Evolutionary conservation across 371 early-diverging fungal genomes (phyloP), one percentile per base, ranked within the genome.

Genomic region (Globomyces sp.): DNA sequence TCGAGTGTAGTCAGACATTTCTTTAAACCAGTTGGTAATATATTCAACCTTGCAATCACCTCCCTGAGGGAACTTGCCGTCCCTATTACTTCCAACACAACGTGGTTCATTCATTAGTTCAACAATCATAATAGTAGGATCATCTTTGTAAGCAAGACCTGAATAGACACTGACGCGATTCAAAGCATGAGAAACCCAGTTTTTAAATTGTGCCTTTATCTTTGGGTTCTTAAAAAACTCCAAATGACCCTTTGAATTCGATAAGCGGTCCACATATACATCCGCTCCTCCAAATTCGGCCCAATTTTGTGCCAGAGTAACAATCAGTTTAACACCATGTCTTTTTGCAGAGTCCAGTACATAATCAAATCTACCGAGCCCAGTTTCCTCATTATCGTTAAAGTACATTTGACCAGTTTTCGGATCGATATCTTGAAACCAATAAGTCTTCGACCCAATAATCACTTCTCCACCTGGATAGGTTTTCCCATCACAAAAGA

Each of bases 291-390:
- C 71, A 55, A 59, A 69, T 11, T 63, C 72, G 13, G 37, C 39
- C 74, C 74, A 74, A 65, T 74, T 74, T 36, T 73, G 66, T 4
- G 64, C 52, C 37, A 74, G 40, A 4, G 75, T 47, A 45, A 74
- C 41, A 39, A 74, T 53, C n/a, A 74, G 57, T 55, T 67, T 70
- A 44, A 73, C 48, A 34, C 62, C 64, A 40, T 58, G 57, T 13
- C 36, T 40, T 40, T 60, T 45, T 36, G 73, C 71, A 36, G 49
- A 46, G 46, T 69, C 36, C 8, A 72, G 34, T 3, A 69, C 73
- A 62, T 70, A 70, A 45, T 72, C 73, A 36, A 72, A 39, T 42
- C 57, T 40, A 10, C 61, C 66, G 3, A 72, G 57, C 1, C 73
- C 72, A 24, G 50, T 65, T 4, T 46, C 37, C 13, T 13, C 45